These are phyloP conservation scores for Solanum medicagineum DNA, from an alignment of 257 asterid species.

Conservation along the genomic window DNA sequence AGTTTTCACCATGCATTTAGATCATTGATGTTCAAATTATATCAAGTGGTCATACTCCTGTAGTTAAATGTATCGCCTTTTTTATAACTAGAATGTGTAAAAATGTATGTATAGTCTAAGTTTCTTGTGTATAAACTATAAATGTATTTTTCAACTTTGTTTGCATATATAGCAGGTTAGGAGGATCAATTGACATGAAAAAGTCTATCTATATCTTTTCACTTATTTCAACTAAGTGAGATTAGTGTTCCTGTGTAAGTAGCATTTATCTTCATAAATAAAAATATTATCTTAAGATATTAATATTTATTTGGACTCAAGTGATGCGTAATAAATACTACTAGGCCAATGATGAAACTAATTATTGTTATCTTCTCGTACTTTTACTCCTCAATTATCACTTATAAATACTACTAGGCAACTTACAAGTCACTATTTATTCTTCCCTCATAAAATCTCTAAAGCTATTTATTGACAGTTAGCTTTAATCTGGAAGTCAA, in stretches of 20 bases:
- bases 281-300: too few relatives aligned
- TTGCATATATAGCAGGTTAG: not conserved
- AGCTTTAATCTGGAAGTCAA: not conserved
- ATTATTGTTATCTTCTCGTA: not conserved
- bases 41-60: not conserved
- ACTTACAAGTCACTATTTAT: not conserved
- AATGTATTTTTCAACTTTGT: not conserved
- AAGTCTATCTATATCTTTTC: not conserved
- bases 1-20: too few relatives aligned
- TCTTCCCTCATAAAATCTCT: not conserved
- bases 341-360: not conserved
- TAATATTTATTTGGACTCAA: not conserved
- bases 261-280: not conserved
- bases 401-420: constrained; percentile 2
- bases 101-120: not conserved
- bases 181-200: not conserved
- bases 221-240: not conserved
- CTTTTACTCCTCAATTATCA: not conserved
- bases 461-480: not conserved
- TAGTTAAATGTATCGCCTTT: not conserved
- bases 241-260: not conserved
- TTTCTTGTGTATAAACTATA: not conserved
- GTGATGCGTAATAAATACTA: not conserved
- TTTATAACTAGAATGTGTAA: not conserved
- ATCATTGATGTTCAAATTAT: too few relatives aligned